phyloP scores from a whole-genome alignment of 352 stramenopile species.

The Blastocystis hominis region DNA sequence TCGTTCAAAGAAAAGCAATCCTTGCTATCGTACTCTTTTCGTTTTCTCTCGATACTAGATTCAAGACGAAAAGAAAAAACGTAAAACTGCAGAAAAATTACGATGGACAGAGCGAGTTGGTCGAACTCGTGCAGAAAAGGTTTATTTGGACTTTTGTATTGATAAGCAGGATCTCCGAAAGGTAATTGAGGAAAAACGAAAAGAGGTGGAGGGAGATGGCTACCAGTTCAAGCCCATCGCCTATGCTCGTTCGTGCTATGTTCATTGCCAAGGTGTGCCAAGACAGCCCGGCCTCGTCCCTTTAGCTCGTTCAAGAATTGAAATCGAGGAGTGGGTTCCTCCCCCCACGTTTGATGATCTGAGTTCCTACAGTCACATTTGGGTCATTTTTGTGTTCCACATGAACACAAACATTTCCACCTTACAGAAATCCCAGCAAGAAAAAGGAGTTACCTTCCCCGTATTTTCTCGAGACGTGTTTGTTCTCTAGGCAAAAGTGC shows the following conservation, averaged over 20 bases:
- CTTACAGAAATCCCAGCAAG: constrained; percentile 27
- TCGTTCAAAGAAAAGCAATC: not conserved
- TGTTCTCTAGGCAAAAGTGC: constrained; percentile 54
- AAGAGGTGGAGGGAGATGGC: constrained; percentile 66
- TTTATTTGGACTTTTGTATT: not conserved
- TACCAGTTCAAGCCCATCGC: constrained; percentile 71
- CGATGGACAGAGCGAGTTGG: constrained; percentile 39
- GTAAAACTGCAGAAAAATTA: constrained; percentile 50
- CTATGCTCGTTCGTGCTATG: constrained; percentile 73
- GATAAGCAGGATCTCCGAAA: constrained; percentile 27
- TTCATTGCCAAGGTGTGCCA: constrained; percentile 73
- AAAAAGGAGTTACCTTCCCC: constrained; percentile 47
- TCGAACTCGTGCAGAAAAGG: constrained; percentile 38
- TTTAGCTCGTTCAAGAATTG: constrained; percentile 68
- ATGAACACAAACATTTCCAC: constrained; percentile 78
- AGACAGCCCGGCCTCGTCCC: constrained; percentile 71
- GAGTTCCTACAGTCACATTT: constrained; percentile 76
- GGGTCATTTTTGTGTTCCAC: constrained; percentile 80
- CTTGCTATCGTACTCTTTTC: not conserved
- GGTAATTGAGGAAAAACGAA: constrained; percentile 12
- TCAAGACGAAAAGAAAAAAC: not conserved
- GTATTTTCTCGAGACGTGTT: not conserved
- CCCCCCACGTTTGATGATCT: constrained; percentile 70
- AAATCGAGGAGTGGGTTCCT: constrained; percentile 70
- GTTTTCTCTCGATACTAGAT: not conserved